phyloP scores from a whole-genome alignment of 192 early-diverging fungal species.

The Allomyces macrogynus region DNA sequence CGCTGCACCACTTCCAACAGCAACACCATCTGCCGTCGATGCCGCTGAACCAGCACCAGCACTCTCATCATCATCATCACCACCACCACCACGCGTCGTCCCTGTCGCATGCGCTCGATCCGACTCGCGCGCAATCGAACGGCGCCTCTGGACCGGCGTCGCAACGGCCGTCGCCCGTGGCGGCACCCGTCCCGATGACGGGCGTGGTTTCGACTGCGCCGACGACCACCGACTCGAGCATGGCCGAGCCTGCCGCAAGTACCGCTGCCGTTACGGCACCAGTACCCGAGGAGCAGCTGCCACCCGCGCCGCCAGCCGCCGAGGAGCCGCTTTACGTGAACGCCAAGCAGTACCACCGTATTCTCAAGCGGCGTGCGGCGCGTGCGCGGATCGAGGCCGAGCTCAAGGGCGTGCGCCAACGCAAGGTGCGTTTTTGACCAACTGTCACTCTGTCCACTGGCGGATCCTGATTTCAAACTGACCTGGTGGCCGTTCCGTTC shows the following conservation, averaged over 20 bases:
- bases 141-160: too few relatives aligned
- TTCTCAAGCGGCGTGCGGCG: constrained; percentile 82
- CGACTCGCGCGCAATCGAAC: too few relatives aligned
- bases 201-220: too few relatives aligned
- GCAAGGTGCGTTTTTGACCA: constrained; percentile 38
- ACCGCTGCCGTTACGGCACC: constrained; percentile 3
- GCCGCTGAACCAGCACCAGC: neutral
- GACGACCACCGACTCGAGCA: neutral
- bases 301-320: constrained; percentile 7
- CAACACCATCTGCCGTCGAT: constrained; percentile 6
- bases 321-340: constrained; percentile 93
- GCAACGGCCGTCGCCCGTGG: too few relatives aligned
- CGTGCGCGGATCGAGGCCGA: constrained; percentile 60
- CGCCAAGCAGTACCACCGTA: constrained; percentile 95
- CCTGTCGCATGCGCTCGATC: too few relatives aligned
- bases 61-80: too few relatives aligned
- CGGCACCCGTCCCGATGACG: too few relatives aligned
- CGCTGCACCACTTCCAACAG: constrained; percentile 2
- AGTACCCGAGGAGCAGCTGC: neutral
- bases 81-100: too few relatives aligned
- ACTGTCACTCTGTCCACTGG: neutral
- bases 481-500: neutral
- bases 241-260: neutral
- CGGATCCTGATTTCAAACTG: neutral
- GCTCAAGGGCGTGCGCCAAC: constrained; percentile 47